Base-by-base conservation (phyloP, 441 rosid species). In the Jatropha podagrica region DNA sequence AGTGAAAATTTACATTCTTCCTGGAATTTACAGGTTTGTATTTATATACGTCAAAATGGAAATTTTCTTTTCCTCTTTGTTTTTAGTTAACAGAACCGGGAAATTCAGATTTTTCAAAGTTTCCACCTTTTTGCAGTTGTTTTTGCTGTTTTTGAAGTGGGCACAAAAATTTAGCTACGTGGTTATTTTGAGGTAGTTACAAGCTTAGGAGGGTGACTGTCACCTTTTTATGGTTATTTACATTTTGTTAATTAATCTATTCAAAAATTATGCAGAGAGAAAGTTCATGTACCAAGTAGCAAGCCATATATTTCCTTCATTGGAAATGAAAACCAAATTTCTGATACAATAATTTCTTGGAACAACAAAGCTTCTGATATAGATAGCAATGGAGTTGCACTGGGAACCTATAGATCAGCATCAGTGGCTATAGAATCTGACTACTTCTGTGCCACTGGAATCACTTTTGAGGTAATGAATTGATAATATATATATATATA, bases 11-110 rank as follows among this genome's bases (percentile, higher is more conserved):
- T 83, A 77, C 82, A 82, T 95, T 77, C 91, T 81, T 72, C 95
- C 97, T 15, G 97, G 98, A 44, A 84, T 86, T 81, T 96, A 93
- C 95, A 96, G 97, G 98, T 93, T 42, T 65, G 78, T 66, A 55
- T 9, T 48, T 52, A 17, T 20, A 41, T n/a, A 23, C 14, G 0
- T 23, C 17, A 74, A 66, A 1, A 40, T 64, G 5, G 4, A 52
- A 11, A 4, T 32, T 32, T 32, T 32, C 1, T 32, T 32, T 32
- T 32, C 32, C 32, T 32, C 32, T 32, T 23, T 23, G 65, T 55
- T 8, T 13, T 0, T 7, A 20, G 18, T 18, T 20, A 14, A 70
- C 68, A 62, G 44, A 14, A 65, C 46, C 27, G 58, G 48, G 71
- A 56, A 55, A 26, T 13, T 68, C 66, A 38, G 23, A 51, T 54